Conservation (phyloP, 208 protist species). For the Endotrypanum monterogeii region DNA sequence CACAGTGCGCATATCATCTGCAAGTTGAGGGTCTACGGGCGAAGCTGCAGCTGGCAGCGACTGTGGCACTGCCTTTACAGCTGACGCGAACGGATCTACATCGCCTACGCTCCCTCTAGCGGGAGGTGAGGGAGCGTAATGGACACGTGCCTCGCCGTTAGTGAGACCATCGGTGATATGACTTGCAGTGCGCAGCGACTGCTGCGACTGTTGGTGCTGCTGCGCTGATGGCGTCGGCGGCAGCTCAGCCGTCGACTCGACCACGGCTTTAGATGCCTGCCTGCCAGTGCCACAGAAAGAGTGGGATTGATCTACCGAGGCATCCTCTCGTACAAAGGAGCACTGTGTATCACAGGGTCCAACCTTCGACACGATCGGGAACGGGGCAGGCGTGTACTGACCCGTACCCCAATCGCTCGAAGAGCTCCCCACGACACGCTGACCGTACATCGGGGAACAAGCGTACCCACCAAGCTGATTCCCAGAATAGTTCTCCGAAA, state of each 20-base stretch:
- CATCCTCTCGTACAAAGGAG: not conserved
- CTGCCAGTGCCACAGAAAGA: slow-evolving; percentile 24
- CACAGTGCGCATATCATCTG: slow-evolving; percentile 34
- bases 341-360: not conserved
- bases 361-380: slow-evolving; percentile 6
- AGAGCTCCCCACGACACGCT: not conserved
- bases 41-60: not conserved
- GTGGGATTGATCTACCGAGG: slow-evolving; percentile 13
- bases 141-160: not conserved
- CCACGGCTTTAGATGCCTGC: not conserved
- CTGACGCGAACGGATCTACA: not conserved
- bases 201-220: not conserved
- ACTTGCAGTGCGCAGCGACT: not conserved
- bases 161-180: not conserved
- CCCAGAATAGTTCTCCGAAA: slow-evolving; percentile 7
- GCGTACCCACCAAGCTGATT: slow-evolving; percentile 21
- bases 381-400: slow-evolving; percentile 1
- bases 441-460: slow-evolving; percentile 27
- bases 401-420: not conserved
- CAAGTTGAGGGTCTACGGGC: not conserved
- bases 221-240: not conserved
- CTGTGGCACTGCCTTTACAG: not conserved
- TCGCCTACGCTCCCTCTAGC: not conserved
- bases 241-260: not conserved
- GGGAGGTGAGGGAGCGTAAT: not conserved